A percentile compares a stretch with the other conserved stretches of the same genome.
phyloP scores from a whole-genome alignment of 768 basidiomycete genomes.

The Boletales sp. region DNA sequence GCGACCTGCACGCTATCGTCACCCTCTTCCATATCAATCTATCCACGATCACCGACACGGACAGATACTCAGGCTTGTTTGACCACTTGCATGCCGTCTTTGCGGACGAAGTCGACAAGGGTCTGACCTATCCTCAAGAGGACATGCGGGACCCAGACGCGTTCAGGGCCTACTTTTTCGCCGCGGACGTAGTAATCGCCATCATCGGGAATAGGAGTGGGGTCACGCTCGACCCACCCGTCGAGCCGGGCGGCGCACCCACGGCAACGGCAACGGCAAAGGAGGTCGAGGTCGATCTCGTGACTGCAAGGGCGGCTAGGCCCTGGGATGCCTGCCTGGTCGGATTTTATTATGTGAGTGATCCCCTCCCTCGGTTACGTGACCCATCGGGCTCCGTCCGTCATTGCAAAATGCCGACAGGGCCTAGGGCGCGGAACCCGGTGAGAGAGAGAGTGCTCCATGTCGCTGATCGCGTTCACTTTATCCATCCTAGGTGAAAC shows the following conservation, averaged over 20 bases:
- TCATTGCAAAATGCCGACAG: background rate
- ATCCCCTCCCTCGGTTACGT: background rate
- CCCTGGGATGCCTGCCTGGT: constrained; percentile 68
- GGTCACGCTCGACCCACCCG: background rate
- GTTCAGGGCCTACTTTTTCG: constrained; percentile 77
- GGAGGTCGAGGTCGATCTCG: constrained; percentile 32
- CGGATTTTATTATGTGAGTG: constrained; percentile 74
- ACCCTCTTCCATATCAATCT: constrained; percentile 38
- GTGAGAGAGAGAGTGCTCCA: too few species aligned
- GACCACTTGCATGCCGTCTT: constrained; percentile 62
- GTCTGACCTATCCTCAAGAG: constrained; percentile 86
- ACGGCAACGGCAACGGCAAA: background rate
- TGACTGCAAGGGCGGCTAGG: constrained; percentile 45
- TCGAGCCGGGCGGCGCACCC: background rate
- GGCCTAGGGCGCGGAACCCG: background rate
- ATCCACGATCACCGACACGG: constrained; percentile 11
- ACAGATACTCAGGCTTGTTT: constrained; percentile 46
- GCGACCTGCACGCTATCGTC: constrained; percentile 15
- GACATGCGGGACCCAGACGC: constrained; percentile 45
- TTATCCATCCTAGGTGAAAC: constrained; percentile 53
- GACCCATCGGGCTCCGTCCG: background rate
- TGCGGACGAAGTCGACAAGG: constrained; percentile 69
- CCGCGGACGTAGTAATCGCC: constrained; percentile 71
- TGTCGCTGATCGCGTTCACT: background rate
- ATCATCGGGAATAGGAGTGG: constrained; percentile 32